Evolutionary conservation across 2,329 filamentous ascomycete species (phyloP).

Genomic region (Hypoxylon sp.): DNA sequence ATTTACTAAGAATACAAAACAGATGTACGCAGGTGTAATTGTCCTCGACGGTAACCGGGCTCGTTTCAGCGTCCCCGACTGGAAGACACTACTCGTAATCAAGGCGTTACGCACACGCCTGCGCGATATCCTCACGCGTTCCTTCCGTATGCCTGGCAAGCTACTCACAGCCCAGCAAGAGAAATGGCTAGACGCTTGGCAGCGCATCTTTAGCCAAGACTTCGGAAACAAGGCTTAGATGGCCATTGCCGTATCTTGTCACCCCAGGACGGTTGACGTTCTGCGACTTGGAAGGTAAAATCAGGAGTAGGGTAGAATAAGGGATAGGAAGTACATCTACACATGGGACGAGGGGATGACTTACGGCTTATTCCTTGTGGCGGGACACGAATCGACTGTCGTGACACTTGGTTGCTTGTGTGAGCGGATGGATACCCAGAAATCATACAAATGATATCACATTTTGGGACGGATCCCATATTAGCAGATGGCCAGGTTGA

Average conservation of each 20-base stretch:
- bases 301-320: background rate
- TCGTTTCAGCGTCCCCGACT: slow-evolving; percentile 86
- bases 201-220: slow-evolving; percentile 75
- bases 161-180: slow-evolving; percentile 76
- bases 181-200: slow-evolving; percentile 82
- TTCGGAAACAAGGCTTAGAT: slow-evolving; percentile 41
- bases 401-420: background rate
- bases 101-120: slow-evolving; percentile 83
- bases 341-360: background rate
- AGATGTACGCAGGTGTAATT: slow-evolving; percentile 90
- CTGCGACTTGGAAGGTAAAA: slow-evolving; percentile 3
- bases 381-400: background rate
- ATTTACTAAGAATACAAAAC: slow-evolving; percentile 24
- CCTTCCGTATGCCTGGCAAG: slow-evolving; percentile 78
- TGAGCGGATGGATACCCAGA: slow-evolving; percentile 9
- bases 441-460: background rate
- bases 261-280: background rate
- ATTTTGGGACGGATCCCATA: background rate
- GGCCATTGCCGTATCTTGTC: background rate
- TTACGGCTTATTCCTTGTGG: background rate
- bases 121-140: slow-evolving; percentile 79
- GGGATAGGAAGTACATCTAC: background rate
- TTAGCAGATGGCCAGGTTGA: background rate
- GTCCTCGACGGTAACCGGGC: slow-evolving; percentile 89
- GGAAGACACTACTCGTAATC: slow-evolving; percentile 91